phyloP scores from a whole-genome alignment of 305 asterid genomes.

The Striga hermonthica region DNA sequence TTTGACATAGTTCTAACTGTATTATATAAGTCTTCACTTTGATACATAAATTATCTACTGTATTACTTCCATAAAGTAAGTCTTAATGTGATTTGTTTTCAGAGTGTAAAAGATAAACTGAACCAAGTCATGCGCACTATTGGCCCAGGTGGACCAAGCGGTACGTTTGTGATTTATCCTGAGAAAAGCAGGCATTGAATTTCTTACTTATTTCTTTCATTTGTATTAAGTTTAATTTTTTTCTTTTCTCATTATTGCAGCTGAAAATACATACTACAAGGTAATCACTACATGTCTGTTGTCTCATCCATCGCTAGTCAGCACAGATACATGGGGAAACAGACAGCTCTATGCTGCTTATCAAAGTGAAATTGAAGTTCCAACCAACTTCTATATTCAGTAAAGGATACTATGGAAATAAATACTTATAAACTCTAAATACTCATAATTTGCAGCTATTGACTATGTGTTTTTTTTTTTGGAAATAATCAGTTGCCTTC shows the following conservation, averaged over 20 bases:
- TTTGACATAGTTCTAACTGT: constrained; percentile 8
- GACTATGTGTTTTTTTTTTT: constrained; percentile 1
- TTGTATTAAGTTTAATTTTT: constrained; percentile 17
- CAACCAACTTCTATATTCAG: neutral
- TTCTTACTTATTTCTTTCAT: constrained; percentile 12
- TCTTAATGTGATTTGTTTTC: constrained; percentile 34
- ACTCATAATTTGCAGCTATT: constrained; percentile 5
- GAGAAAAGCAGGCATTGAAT: constrained; percentile 13
- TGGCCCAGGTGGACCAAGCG: constrained; percentile 47
- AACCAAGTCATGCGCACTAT: constrained; percentile 68
- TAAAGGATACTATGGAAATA: constrained; percentile 8
- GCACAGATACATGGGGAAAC: constrained; percentile 23
- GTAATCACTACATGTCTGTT: constrained; percentile 44
- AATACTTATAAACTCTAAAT: neutral
- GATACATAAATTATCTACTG: constrained; percentile 13
- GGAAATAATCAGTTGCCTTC: constrained; percentile 10
- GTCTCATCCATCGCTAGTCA: constrained; percentile 16
- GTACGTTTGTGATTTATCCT: constrained; percentile 38
- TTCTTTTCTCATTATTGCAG: constrained; percentile 45
- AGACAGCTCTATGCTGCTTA: constrained; percentile 19
- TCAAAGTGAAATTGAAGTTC: constrained; percentile 26
- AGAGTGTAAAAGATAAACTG: constrained; percentile 78
- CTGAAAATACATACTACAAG: constrained; percentile 74
- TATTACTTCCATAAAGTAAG: constrained; percentile 10
- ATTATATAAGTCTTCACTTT: constrained; percentile 14